Evolutionary conservation across 257 asterid species (phyloP).

Genomic region (Lantana camara): DNA sequence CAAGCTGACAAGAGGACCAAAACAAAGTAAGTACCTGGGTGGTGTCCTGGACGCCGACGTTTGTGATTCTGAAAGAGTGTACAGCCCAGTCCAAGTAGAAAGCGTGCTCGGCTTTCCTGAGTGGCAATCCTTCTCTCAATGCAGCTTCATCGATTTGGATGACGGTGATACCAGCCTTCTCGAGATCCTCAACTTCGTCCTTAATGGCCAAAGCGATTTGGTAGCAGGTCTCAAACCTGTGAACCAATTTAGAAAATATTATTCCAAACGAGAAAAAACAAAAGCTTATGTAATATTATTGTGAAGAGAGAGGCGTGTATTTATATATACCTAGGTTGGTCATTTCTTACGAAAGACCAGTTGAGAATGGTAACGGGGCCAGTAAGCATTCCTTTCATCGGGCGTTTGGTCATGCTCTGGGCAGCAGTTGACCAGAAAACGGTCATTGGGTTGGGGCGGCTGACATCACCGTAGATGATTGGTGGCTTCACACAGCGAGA

Average conservation of each 20-base stretch:
- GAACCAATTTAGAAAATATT: constrained; percentile 15
- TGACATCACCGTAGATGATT: constrained; percentile 96
- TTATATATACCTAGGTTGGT: constrained; percentile 79
- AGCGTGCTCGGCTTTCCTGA: constrained; percentile 87
- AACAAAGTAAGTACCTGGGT: constrained; percentile 81
- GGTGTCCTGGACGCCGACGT: constrained; percentile 75
- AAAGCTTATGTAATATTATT: too few relatives aligned
- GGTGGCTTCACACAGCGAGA: constrained; percentile 99
- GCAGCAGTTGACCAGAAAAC: constrained; percentile 98
- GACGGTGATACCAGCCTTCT: constrained; percentile 87
- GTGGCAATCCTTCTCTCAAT: constrained; percentile 92
- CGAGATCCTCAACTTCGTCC: constrained; percentile 98
- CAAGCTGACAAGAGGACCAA: not conserved
- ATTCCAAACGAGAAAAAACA: not conserved
- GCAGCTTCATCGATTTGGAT: constrained; percentile 98
- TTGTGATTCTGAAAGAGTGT: constrained; percentile 97
- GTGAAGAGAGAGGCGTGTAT: not conserved
- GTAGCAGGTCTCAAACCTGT: constrained; percentile 87
- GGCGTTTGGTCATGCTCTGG: constrained; percentile 99
- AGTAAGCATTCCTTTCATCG: constrained; percentile 99
- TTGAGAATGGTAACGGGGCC: constrained; percentile 99
- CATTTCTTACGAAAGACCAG: constrained; percentile 97
- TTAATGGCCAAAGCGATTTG: constrained; percentile 96
- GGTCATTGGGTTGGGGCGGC: constrained; percentile 97
- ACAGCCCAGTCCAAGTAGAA: constrained; percentile 99